Conservation (phyloP, 2,329 filamentous ascomycete genomes). For the Blastomyces silverae region DNA sequence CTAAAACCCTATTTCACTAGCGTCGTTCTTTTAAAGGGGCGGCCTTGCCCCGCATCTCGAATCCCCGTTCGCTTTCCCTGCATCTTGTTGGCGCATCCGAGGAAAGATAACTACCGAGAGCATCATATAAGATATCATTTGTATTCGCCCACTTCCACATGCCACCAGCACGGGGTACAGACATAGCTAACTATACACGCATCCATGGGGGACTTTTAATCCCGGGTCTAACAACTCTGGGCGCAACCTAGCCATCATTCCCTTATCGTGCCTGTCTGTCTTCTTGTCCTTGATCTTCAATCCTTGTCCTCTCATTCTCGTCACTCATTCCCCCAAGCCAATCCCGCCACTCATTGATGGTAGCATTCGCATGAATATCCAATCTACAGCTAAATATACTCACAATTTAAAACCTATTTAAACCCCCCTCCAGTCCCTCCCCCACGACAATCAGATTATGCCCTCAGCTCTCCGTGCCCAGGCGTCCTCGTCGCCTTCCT, state of each 20-base stretch:
- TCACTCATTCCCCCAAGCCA: background rate
- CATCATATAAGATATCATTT: background rate
- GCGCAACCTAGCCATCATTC: background rate
- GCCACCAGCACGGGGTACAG: background rate
- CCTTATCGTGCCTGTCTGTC: too few relatives aligned
- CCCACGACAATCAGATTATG: background rate
- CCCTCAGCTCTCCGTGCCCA: background rate
- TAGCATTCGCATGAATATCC: background rate
- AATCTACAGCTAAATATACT: background rate
- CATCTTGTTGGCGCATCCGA: background rate
- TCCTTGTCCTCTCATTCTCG: background rate
- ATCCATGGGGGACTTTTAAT: background rate
- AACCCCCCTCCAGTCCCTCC: background rate
- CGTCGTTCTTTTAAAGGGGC: too few relatives aligned
- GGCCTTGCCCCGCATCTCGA: background rate
- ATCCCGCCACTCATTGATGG: background rate
- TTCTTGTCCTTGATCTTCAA: background rate
- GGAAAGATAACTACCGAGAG: background rate
- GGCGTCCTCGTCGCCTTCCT: slow-evolving; percentile 9
- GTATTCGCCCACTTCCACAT: background rate
- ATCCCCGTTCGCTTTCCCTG: background rate
- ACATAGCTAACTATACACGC: background rate
- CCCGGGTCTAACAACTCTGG: background rate
- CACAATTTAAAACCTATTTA: background rate
- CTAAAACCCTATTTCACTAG: too few relatives aligned